Evolutionary conservation across 495 filamentous ascomycete species (phyloP).

Genomic region (Aspergillus saccharolyticus): DNA sequence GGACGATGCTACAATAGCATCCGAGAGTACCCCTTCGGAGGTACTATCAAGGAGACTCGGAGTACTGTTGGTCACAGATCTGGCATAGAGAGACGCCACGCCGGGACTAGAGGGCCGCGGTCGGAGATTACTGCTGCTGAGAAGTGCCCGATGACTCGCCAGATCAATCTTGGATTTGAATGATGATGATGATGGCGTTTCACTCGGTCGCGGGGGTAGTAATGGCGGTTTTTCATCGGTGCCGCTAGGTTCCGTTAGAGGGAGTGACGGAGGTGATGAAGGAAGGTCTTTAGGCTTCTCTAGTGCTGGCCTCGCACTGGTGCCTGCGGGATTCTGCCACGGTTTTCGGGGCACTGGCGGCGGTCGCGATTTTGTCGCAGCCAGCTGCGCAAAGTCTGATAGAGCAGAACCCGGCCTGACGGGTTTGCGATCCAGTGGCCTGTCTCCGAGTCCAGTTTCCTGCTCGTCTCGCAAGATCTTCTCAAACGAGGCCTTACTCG

Average conservation of each 20-base stretch:
- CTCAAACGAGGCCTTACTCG: slow-evolving; percentile 3
- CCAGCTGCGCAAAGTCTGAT: slow-evolving; percentile 5
- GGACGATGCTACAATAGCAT: slow-evolving; percentile 82
- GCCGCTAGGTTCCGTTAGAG: slow-evolving; percentile 9
- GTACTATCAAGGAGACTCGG: slow-evolving; percentile 23
- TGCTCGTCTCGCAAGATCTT: slow-evolving; percentile 4
- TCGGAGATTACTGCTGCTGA: slow-evolving; percentile 8
- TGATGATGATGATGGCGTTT: slow-evolving; percentile 12
- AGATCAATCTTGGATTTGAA: slow-evolving; percentile 3
- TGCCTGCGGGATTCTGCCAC: not conserved
- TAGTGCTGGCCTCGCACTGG: not conserved
- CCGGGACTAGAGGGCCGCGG: slow-evolving; percentile 25
- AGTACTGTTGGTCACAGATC: slow-evolving; percentile 26
- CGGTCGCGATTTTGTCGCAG: slow-evolving; percentile 16
- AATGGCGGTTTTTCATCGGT: slow-evolving; percentile 19
- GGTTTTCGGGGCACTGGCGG: slow-evolving; percentile 17
- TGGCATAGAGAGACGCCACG: slow-evolving; percentile 23
- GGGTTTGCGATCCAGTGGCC: slow-evolving; percentile 11
- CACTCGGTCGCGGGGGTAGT: slow-evolving; percentile 27
- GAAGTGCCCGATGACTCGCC: slow-evolving; percentile 14
- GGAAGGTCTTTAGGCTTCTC: not conserved
- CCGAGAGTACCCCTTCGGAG: slow-evolving; percentile 49
- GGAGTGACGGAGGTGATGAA: slow-evolving; percentile 19
- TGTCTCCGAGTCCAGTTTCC: not conserved
- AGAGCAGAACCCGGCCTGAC: not conserved